phyloP scores from a whole-genome alignment of 176 grass and related monocot species.

The Areca catechu region DNA sequence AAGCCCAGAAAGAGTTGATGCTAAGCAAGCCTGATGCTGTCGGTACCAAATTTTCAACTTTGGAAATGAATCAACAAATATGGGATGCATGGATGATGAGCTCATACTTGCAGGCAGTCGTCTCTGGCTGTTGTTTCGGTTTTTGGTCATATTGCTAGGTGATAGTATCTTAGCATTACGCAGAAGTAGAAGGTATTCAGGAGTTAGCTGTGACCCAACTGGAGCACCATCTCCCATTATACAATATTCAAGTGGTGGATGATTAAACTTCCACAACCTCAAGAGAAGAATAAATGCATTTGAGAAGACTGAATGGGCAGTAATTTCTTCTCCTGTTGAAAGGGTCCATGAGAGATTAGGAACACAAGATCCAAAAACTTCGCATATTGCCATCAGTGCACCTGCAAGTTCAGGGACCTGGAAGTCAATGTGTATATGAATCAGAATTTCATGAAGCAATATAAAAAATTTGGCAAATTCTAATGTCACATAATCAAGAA shows the following conservation, averaged over 20 bases:
- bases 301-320: constrained; percentile 82
- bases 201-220: constrained; percentile 90
- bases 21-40: constrained; percentile 96
- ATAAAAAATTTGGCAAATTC: no score
- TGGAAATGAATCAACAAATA: constrained; percentile 93
- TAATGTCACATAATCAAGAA: no score
- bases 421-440: constrained; percentile 5
- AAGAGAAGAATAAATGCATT: constrained; percentile 96
- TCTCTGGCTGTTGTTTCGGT: constrained; percentile 27
- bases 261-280: constrained; percentile 97
- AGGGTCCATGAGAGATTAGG: constrained; percentile 63
- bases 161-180: constrained; percentile 56
- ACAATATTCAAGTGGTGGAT: constrained; percentile 91
- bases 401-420: constrained; percentile 91
- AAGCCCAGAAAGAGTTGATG: constrained; percentile 90
- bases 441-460: no score
- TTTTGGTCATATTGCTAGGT: constrained; percentile 22
- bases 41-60: constrained; percentile 91
- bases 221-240: constrained; percentile 90
- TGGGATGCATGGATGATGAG: constrained; percentile 37
- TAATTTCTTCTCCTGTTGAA: constrained; percentile 60
- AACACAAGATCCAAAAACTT: constrained; percentile 71
- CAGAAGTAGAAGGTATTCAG: constrained; percentile 83
- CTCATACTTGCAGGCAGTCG: constrained; percentile 22
- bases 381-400: constrained; percentile 89